Percentiles rank a stretch among this genome's conserved stretches.
Conservation (phyloP, 2,329 filamentous ascomycete genomes). For the Colletotrichum coccodes region DNA sequence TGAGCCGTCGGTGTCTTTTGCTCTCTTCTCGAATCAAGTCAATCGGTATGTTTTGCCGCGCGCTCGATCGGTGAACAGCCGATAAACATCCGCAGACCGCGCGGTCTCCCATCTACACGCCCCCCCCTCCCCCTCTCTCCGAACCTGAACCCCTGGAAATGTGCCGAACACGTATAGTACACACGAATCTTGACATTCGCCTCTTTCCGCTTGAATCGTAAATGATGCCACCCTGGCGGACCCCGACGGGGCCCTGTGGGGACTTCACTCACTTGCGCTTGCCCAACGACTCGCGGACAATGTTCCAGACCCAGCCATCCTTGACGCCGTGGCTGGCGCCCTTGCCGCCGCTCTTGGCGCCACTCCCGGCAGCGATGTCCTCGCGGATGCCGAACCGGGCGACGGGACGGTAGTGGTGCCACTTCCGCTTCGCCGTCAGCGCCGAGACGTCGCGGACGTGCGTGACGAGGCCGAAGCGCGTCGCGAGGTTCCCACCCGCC, state of each 20-base stretch:
- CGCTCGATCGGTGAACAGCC: background rate
- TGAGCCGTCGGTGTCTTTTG: background rate
- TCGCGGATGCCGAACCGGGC: slow-evolving; percentile 48
- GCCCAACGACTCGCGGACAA: slow-evolving; percentile 45
- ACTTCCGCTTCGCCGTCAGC: slow-evolving; percentile 47
- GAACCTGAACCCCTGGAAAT: background rate
- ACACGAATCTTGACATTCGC: background rate
- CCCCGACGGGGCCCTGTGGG: background rate
- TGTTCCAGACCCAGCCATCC: slow-evolving; percentile 54
- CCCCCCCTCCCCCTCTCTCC: background rate
- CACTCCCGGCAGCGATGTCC: slow-evolving; percentile 38
- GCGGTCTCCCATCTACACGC: background rate
- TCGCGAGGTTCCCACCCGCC: slow-evolving; percentile 6
- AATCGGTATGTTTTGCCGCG: background rate
- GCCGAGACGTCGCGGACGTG: slow-evolving; percentile 47
- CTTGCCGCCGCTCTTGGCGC: slow-evolving; percentile 38
- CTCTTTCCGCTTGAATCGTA: background rate
- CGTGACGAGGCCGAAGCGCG: slow-evolving; percentile 53
- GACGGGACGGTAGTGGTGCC: slow-evolving; percentile 53
- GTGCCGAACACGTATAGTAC: background rate
- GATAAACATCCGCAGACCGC: background rate
- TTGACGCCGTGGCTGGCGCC: slow-evolving; percentile 41
- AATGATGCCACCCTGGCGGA: background rate
- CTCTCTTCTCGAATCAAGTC: background rate
- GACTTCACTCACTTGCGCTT: slow-evolving; percentile 27